Conservation (phyloP, 345 rosid species). For the Theobroma cacao region DNA sequence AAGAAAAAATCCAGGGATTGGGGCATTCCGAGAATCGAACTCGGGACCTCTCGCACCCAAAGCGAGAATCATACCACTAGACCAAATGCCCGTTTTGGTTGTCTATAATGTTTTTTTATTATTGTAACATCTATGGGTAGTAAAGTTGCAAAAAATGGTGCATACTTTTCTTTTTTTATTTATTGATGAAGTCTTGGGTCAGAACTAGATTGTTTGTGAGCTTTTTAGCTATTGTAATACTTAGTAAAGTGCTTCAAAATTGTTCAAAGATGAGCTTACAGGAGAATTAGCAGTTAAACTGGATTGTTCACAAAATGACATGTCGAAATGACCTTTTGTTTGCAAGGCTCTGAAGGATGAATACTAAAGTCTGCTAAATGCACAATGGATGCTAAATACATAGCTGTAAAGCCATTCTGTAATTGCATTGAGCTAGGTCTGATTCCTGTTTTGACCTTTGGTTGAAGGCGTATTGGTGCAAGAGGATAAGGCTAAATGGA, state of each 20-base stretch:
- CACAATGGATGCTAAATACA: not conserved
- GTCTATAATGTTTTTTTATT: too few species aligned
- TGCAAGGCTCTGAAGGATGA: not conserved
- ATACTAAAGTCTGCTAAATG: not conserved
- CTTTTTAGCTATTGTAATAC: not conserved
- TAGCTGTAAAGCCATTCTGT: not conserved
- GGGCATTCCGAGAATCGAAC: constrained; percentile 74
- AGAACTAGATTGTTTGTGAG: not conserved
- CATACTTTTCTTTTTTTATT: not conserved
- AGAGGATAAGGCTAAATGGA: not conserved
- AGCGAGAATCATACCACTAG: constrained; percentile 85
- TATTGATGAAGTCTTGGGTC: too few species aligned
- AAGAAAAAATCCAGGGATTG: not conserved
- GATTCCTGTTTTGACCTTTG: not conserved
- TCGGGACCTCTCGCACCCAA: constrained; percentile 88
- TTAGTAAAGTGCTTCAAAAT: not conserved
- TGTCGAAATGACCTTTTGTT: not conserved
- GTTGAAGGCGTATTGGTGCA: not conserved
- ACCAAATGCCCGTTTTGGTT: constrained; percentile 43
- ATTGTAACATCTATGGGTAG: not conserved
- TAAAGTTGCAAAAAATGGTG: not conserved
- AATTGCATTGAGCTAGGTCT: not conserved
- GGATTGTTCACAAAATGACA: not conserved
- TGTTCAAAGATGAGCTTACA: not conserved
- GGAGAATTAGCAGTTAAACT: not conserved